Evolutionary conservation across 306 rosid species (phyloP).

Genomic region (Delonix regia): DNA sequence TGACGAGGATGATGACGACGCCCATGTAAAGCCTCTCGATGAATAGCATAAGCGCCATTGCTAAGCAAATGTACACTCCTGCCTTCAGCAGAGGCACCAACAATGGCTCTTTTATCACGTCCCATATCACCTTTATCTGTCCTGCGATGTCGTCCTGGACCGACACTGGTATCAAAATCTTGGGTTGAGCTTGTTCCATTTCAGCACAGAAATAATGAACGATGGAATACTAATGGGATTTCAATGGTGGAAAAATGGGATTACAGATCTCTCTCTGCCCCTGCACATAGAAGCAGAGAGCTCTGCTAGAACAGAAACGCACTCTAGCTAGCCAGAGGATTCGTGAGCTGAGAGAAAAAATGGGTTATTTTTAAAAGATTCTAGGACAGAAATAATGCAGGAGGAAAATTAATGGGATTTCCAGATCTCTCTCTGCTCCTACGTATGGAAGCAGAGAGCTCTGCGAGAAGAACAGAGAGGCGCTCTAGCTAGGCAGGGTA

Average conservation of each 20-base stretch:
- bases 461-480: slow-evolving; percentile 42
- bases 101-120: slow-evolving; percentile 86
- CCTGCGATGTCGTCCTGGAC: slow-evolving; percentile 65
- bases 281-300: no score
- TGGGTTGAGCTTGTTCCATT: slow-evolving; percentile 64
- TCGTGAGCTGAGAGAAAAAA: slow-evolving; percentile 32
- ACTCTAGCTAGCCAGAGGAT: slow-evolving; percentile 21
- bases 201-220: neutral
- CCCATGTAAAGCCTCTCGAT: slow-evolving; percentile 93
- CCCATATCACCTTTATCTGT: slow-evolving; percentile 78
- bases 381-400: neutral
- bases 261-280: neutral
- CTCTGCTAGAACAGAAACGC: slow-evolving; percentile 41
- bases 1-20: slow-evolving; percentile 75
- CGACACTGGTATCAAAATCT: slow-evolving; percentile 61
- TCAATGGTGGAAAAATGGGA: neutral
- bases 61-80: slow-evolving; percentile 65
- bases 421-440: slow-evolving; percentile 39
- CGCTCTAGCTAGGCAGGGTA: slow-evolving; percentile 29
- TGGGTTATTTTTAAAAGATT: slow-evolving; percentile 61
- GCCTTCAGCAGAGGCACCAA: slow-evolving; percentile 74
- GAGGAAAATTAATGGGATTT: neutral
- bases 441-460: slow-evolving; percentile 34
- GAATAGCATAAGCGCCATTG: slow-evolving; percentile 94
- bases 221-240: neutral